A percentile compares a stretch with the other conserved stretches of the same genome.
phyloP scores from a whole-genome alignment of 495 filamentous ascomycete genomes.

The Talaromyces proteolyticus region DNA sequence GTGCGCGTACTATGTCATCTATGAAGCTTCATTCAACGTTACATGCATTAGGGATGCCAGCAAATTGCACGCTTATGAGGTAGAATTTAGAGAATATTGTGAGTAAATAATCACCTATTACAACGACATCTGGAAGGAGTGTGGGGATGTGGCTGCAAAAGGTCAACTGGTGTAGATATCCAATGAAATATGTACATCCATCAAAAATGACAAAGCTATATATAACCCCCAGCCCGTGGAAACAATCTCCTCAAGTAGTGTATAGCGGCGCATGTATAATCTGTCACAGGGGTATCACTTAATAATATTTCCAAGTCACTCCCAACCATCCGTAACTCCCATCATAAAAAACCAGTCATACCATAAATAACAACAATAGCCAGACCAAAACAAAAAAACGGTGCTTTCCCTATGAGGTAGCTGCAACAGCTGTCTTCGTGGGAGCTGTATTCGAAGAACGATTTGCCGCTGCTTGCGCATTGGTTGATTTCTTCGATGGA shows the following conservation, averaged over 20 bases:
- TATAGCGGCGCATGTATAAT: constrained; percentile 2
- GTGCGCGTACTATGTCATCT: neutral
- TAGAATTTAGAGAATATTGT: no score
- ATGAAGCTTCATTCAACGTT: neutral
- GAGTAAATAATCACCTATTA: no score
- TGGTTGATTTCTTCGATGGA: constrained; percentile 12
- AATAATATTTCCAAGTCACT: no score
- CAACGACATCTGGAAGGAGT: no score
- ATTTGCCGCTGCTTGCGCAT: constrained; percentile 9
- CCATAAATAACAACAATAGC: constrained; percentile 5
- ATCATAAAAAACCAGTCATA: constrained; percentile 8
- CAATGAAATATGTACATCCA: no score
- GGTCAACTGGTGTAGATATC: no score
- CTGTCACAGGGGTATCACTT: constrained; percentile 5
- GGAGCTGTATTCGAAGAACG: constrained; percentile 6
- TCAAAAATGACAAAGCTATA: neutral
- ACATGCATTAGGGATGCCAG: no score
- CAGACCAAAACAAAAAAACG: neutral
- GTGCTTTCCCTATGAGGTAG: constrained; percentile 14
- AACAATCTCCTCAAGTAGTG: constrained; percentile 5
- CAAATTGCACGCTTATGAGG: no score
- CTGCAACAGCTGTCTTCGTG: constrained; percentile 19
- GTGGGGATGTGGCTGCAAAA: no score
- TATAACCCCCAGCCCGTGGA: constrained; percentile 1
- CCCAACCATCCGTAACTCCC: constrained; percentile 13